These are phyloP conservation scores for Rhodotorula paludigena DNA, from an alignment of 768 basidiomycete genomes.

Conservation along the genomic window DNA sequence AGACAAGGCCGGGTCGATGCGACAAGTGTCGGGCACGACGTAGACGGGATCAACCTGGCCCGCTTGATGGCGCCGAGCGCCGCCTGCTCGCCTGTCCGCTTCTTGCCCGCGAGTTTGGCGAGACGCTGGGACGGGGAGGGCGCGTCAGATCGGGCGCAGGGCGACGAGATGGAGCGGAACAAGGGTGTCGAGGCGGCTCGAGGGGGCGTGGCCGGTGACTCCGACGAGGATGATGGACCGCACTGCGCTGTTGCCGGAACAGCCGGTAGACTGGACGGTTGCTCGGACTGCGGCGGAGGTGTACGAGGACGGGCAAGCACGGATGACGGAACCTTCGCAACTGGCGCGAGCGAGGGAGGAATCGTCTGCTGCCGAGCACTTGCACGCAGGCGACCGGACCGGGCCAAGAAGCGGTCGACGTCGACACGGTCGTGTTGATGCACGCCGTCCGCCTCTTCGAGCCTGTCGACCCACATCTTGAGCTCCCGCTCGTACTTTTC, in stretches of 20 bases:
- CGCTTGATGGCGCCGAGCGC: not conserved
- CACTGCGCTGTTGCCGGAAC: no score
- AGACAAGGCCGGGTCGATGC: not conserved
- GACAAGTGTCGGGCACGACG: not conserved
- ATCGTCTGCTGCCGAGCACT: no score
- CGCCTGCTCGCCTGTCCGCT: no score
- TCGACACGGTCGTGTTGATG: not conserved
- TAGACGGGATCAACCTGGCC: not conserved
- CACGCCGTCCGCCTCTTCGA: constrained; percentile 26
- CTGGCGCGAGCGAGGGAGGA: no score
- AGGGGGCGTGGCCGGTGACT: not conserved
- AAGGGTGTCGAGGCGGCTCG: not conserved
- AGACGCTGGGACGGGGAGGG: not conserved
- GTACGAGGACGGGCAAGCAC: no score
- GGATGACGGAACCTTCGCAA: no score
- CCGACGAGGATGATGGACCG: not conserved
- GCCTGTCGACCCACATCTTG: constrained; percentile 6
- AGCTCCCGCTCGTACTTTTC: constrained; percentile 16
- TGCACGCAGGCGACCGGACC: no score
- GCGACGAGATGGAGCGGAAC: not conserved
- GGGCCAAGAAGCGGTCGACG: no score
- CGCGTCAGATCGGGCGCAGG: not conserved
- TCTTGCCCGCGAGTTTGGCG: not conserved
- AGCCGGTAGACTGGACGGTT: no score
- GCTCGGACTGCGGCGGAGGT: no score